Evolutionary conservation across 371 early-diverging fungal species (phyloP).

Genomic region (Pancytospora philotis): DNA sequence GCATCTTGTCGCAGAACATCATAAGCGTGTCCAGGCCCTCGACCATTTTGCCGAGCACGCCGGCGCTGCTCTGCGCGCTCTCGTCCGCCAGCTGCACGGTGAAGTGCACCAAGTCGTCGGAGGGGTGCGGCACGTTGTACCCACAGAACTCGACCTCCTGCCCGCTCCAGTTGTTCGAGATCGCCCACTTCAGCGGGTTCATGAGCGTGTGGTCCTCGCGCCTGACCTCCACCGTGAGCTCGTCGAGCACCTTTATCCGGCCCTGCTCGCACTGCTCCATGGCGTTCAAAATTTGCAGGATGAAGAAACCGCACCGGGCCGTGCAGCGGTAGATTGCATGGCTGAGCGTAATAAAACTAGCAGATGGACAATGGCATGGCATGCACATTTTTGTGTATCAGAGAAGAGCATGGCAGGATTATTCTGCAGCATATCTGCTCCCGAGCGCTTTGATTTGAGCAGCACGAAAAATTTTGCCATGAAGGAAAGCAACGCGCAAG

Average conservation of each 20-base stretch:
- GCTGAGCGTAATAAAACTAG: no score
- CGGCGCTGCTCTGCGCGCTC: conserved; percentile 30
- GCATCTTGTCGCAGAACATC: not conserved
- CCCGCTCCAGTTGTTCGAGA: conserved; percentile 50
- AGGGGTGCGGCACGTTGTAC: conserved; percentile 97
- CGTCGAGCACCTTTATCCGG: conserved; percentile 26
- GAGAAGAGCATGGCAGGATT: no score
- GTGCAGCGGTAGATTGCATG: no score
- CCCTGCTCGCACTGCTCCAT: no score
- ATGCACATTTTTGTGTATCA: no score
- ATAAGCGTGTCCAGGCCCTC: conserved; percentile 19
- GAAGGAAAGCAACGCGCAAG: not conserved
- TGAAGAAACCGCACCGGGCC: no score
- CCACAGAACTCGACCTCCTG: conserved; percentile 83
- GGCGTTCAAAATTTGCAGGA: no score
- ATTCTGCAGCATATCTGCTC: no score
- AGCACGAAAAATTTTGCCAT: no score
- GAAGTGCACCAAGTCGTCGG: conserved; percentile 77
- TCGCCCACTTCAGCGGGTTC: conserved; percentile 39
- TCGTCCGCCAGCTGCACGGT: conserved; percentile 67
- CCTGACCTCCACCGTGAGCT: conserved; percentile 18
- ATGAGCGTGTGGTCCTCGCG: conserved; percentile 53
- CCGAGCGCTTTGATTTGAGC: no score
- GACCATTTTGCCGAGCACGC: conserved; percentile 25
- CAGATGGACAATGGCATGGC: no score